These are phyloP conservation scores for Polysphondylium violaceum DNA, from an alignment of 78 protist genomes.

Conservation along the genomic window DNA sequence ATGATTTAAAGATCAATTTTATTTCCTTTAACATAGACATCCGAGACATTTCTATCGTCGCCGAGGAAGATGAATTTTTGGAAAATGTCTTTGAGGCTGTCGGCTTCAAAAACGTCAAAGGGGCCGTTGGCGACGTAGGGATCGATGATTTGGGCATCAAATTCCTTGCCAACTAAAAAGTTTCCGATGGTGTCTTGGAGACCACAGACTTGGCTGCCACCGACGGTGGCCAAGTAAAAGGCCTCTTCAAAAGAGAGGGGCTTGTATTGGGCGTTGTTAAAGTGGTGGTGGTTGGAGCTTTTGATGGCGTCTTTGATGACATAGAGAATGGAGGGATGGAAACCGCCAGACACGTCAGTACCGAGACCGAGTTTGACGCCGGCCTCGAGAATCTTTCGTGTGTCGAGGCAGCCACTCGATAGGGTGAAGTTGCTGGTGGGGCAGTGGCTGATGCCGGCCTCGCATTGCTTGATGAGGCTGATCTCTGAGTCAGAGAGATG, in stretches of 20 bases:
- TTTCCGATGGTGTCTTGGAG: constrained; percentile 81
- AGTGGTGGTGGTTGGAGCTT: constrained; percentile 73
- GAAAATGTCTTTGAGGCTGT: constrained; percentile 62
- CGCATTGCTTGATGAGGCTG: background rate
- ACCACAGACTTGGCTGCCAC: constrained; percentile 88
- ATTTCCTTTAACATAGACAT: constrained; percentile 86
- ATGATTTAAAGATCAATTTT: constrained; percentile 27
- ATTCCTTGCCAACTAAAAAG: constrained; percentile 82
- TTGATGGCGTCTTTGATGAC: constrained; percentile 86
- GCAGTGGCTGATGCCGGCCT: constrained; percentile 87
- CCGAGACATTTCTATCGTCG: constrained; percentile 90
- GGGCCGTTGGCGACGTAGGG: constrained; percentile 64
- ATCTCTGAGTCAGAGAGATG: constrained; percentile 81
- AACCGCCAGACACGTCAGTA: constrained; percentile 93
- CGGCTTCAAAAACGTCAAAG: constrained; percentile 83
- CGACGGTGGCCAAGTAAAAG: constrained; percentile 87
- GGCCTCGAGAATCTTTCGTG: constrained; percentile 32
- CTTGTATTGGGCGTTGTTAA: background rate
- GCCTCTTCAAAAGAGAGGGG: constrained; percentile 75
- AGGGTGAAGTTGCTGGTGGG: constrained; percentile 87
- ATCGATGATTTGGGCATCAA: constrained; percentile 93
- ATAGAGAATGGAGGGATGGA: constrained; percentile 78
- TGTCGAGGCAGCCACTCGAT: constrained; percentile 60
- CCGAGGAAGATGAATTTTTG: constrained; percentile 89
- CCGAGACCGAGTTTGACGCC: constrained; percentile 90